These are phyloP conservation scores for Serendipita vermifera DNA, from an alignment of 768 basidiomycete genomes.

Conservation along the genomic window DNA sequence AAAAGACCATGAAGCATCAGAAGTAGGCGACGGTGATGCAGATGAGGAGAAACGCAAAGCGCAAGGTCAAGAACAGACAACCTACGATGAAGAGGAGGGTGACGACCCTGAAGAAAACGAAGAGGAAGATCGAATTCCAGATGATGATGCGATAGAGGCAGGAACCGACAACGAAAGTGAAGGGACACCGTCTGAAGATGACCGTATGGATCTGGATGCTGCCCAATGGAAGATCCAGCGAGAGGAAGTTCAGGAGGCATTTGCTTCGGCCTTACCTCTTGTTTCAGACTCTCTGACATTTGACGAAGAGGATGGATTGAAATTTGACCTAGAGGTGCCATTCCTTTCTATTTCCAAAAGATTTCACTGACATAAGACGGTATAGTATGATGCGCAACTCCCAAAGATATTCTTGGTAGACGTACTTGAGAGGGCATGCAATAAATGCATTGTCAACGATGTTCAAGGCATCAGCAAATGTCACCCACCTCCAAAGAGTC, in stretches of 20 bases:
- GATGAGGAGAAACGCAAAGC: slow-evolving; percentile 62
- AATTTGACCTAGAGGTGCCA: slow-evolving; percentile 68
- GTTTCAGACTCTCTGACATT: slow-evolving; percentile 14
- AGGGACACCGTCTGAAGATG: slow-evolving; percentile 28
- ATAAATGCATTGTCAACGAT: slow-evolving; percentile 74
- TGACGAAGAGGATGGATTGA: slow-evolving; percentile 39
- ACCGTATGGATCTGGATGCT: slow-evolving; percentile 18
- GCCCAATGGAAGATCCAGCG: slow-evolving; percentile 27
- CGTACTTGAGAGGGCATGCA: slow-evolving; percentile 78
- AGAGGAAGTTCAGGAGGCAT: slow-evolving; percentile 35
- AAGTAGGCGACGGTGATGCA: slow-evolving; percentile 71
- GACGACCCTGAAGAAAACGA: slow-evolving; percentile 38
- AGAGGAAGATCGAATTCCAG: slow-evolving; percentile 29
- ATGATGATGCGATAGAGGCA: slow-evolving; percentile 49
- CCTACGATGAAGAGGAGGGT: slow-evolving; percentile 63
- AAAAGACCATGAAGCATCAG: slow-evolving; percentile 50
- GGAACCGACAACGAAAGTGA: slow-evolving; percentile 33
- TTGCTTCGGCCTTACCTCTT: slow-evolving; percentile 23
- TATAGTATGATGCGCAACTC: slow-evolving; percentile 25
- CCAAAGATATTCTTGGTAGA: slow-evolving; percentile 92
- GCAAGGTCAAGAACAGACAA: slow-evolving; percentile 58
- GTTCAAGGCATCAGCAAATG: slow-evolving; percentile 81
- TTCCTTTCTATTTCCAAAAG: background rate
- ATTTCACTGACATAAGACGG: slow-evolving; percentile 6
- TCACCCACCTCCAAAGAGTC: slow-evolving; percentile 11